These are phyloP conservation scores for Discostella stelligeroides DNA, from an alignment of 108 stramenopile species.

Conservation along the genomic window DNA sequence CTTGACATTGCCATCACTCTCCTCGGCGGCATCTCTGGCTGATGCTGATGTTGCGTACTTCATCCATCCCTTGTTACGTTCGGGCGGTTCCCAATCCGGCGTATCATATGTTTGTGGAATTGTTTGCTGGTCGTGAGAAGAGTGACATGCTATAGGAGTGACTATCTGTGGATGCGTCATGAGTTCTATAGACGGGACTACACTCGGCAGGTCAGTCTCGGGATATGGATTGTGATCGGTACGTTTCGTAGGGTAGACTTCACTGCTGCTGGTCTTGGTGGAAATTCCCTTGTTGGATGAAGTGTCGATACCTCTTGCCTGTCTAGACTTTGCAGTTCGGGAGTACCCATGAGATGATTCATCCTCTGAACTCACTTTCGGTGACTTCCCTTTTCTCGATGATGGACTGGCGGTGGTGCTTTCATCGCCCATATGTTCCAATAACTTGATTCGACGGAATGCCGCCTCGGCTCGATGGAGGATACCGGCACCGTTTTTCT, in stretches of 20 bases:
- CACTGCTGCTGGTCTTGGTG: not conserved
- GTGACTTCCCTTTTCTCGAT: too few species aligned
- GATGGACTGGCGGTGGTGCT: too few species aligned
- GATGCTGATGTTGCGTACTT: constrained; percentile 1
- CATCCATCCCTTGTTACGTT: constrained; percentile 1
- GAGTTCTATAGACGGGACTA: constrained; percentile 3
- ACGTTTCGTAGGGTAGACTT: not conserved
- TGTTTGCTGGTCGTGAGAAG: too few species aligned
- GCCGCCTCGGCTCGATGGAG: too few species aligned
- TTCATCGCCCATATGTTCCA: too few species aligned
- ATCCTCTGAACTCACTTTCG: too few species aligned
- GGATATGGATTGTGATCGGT: not conserved
- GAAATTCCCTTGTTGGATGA: not conserved
- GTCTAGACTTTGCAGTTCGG: too few species aligned
- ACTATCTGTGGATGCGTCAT: not conserved
- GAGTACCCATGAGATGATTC: too few species aligned
- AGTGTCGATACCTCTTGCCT: not conserved
- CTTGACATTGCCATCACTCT: not conserved
- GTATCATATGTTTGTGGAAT: not conserved
- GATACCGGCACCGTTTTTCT: too few species aligned
- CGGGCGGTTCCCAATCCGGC: not conserved
- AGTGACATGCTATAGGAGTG: too few species aligned
- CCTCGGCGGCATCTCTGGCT: not conserved
- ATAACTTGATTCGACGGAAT: too few species aligned
- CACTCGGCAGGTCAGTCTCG: constrained; percentile 4